Percentiles rank a stretch among this genome's conserved stretches.
These are phyloP conservation scores for Ambrosia hybrid DNA, from an alignment of 140 eudicot species.

Conservation along the genomic window DNA sequence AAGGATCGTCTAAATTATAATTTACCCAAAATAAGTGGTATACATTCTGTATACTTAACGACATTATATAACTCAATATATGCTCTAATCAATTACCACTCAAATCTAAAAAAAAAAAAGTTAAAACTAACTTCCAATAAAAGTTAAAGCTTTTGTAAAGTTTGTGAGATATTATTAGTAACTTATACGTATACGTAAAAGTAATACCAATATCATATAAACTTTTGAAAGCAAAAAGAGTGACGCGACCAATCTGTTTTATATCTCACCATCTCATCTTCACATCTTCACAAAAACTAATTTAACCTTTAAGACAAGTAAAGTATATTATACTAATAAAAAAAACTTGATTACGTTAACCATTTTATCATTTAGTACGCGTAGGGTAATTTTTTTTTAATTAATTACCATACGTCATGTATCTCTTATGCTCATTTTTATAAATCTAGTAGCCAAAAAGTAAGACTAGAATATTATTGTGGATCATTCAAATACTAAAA, in stretches of 20 bases:
- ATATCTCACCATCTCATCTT: constrained; percentile 17
- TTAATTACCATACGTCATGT: neutral
- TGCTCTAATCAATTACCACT: neutral
- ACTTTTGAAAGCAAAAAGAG: constrained; percentile 24
- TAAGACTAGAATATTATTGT: neutral
- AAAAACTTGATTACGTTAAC: neutral
- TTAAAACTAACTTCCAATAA: constrained; percentile 3
- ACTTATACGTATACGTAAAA: constrained; percentile 27
- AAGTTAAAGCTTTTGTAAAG: neutral
- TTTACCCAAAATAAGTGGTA: neutral
- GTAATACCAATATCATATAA: neutral
- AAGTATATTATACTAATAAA: neutral
- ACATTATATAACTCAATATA: neutral
- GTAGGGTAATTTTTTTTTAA: neutral
- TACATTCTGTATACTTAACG: neutral
- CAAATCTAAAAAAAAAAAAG: neutral
- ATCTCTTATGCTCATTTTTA: neutral
- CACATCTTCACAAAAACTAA: constrained; percentile 21
- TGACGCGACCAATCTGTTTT: constrained; percentile 16
- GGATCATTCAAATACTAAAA: neutral
- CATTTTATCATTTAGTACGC: constrained; percentile 3
- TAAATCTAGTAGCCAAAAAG: too few species aligned
- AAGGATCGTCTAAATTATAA: neutral
- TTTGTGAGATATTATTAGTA: neutral
- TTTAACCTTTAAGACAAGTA: neutral